Base-by-base conservation (phyloP, 805 yeast genomes). In the Starmera caribaea region DNA sequence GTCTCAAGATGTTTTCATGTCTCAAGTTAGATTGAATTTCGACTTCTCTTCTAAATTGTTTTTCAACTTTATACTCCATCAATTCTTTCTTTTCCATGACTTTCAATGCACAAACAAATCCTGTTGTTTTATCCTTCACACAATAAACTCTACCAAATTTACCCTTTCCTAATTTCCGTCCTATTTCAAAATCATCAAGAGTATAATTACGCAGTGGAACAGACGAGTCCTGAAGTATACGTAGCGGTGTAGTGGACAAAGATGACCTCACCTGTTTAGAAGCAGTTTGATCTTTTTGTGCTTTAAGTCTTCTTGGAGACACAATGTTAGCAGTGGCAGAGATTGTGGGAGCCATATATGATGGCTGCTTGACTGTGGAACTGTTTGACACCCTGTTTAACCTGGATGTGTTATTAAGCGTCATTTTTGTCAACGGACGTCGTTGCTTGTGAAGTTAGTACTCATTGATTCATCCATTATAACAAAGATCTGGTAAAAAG, bases 121-220 rank as follows among this genome's bases (percentile, higher is more conserved):
- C 95, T 0, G 86, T 72, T 30, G 62, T 53, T 47, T 74, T 79
- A 56, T 88, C 96, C 41, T 72, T 71, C 8, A 82, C 97, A 55
- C 96, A 84, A 59, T 87, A 89, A 1, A 92, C 97, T 51, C 76
- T 79, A 8, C 98, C 98, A 52, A 89, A 79, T 58, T 88, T 87
- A 7, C 98, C 98, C 55, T 85, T 87, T 0, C 97, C 98, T 37
- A 90, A 68, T 41, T 81, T 79, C 39, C 79, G 73, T 14, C 97
- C 97, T 34, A 90, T 71, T 49, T 88, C 96, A 61, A 90, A 90
- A 54, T 85, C 92, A 26, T 66, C 61, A 16, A 79, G 58, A 0
- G 70, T 48, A 48, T 65, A 70, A 29, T 63, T 45, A 37, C 58
- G 43, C 30, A 49, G 39, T 3, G 59, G 58, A 2, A 55, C 54